Evolutionary conservation across 2,329 filamentous ascomycete species (phyloP).

Genomic region (Stagonosporopsis vannaccii): DNA sequence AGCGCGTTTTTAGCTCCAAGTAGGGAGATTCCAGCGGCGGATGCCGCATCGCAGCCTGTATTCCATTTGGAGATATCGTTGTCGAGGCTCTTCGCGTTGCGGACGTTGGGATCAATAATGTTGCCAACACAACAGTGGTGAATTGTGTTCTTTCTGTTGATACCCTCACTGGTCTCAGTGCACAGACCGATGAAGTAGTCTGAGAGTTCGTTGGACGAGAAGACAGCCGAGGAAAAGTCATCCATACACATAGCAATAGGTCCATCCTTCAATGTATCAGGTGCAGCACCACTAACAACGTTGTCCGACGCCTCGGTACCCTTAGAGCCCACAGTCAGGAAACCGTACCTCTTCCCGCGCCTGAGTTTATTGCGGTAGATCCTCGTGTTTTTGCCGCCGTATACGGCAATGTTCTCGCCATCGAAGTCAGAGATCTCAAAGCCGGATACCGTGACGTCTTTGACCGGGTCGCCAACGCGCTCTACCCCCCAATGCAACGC

Average conservation of each 20-base stretch:
- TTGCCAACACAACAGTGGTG: constrained; percentile 19
- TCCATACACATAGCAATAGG: constrained; percentile 25
- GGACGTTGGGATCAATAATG: constrained; percentile 20
- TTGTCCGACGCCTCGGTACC: constrained; percentile 15
- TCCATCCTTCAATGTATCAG: background rate
- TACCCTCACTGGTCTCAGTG: constrained; percentile 14
- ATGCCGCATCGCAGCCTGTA: background rate
- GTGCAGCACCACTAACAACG: constrained; percentile 2
- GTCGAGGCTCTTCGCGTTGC: constrained; percentile 14
- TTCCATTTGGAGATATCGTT: constrained; percentile 18
- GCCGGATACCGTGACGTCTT: constrained; percentile 19
- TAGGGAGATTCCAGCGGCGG: constrained; percentile 16
- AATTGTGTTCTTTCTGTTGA: constrained; percentile 17
- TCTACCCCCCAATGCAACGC: constrained; percentile 11
- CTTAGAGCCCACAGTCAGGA: constrained; percentile 20
- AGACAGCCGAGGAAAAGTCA: constrained; percentile 14
- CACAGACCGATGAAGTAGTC: constrained; percentile 22
- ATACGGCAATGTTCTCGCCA: constrained; percentile 19
- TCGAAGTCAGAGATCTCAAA: constrained; percentile 19
- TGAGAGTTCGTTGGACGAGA: constrained; percentile 20
- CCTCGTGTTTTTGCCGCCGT: constrained; percentile 18
- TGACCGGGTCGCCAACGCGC: constrained; percentile 9
- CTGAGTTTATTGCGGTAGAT: constrained; percentile 20
- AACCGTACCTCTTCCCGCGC: constrained; percentile 17
- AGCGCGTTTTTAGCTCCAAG: constrained; percentile 16